Conservation (phyloP, 2,329 filamentous ascomycete genomes). For the Xylaria sp. region DNA sequence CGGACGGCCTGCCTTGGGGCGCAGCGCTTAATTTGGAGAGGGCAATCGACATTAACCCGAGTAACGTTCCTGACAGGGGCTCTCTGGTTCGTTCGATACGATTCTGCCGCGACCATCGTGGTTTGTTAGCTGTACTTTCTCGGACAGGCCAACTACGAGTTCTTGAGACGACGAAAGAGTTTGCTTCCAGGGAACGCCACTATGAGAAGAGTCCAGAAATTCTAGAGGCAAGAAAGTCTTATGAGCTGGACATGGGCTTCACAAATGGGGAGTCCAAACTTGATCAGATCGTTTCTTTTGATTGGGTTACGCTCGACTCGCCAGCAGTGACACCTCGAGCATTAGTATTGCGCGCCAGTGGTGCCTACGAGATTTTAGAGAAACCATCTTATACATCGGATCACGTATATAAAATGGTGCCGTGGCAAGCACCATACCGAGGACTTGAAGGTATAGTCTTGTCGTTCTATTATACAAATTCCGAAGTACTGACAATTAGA, state of each 20-base stretch:
- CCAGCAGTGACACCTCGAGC: slow-evolving; percentile 66
- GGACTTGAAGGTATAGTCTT: slow-evolving; percentile 61
- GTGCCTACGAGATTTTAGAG: slow-evolving; percentile 69
- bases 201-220: slow-evolving; percentile 65
- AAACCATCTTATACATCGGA: slow-evolving; percentile 67
- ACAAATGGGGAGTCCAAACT: slow-evolving; percentile 62
- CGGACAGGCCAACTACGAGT: slow-evolving; percentile 72
- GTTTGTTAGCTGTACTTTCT: slow-evolving; percentile 69
- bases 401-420: slow-evolving; percentile 68
- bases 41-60: slow-evolving; percentile 65
- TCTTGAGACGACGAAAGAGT: slow-evolving; percentile 67
- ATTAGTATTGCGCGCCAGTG: slow-evolving; percentile 68
- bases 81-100: slow-evolving; percentile 71
- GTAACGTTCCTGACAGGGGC: slow-evolving; percentile 64
- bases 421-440: slow-evolving; percentile 69
- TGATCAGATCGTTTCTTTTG: slow-evolving; percentile 73
- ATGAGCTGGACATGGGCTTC: slow-evolving; percentile 70
- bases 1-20: slow-evolving; percentile 71
- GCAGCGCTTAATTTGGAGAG: slow-evolving; percentile 67
- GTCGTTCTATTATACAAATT: slow-evolving; percentile 1
- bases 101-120: slow-evolving; percentile 70
- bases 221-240: slow-evolving; percentile 67
- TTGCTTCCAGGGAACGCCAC: slow-evolving; percentile 53
- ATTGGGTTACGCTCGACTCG: slow-evolving; percentile 71
- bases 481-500: slow-evolving; percentile 42